A percentile compares a stretch with the other conserved stretches of the same genome.
Evolutionary conservation across 2,329 filamentous ascomycete species (phyloP).

Genomic region (Coleophoma eucalyptorum): DNA sequence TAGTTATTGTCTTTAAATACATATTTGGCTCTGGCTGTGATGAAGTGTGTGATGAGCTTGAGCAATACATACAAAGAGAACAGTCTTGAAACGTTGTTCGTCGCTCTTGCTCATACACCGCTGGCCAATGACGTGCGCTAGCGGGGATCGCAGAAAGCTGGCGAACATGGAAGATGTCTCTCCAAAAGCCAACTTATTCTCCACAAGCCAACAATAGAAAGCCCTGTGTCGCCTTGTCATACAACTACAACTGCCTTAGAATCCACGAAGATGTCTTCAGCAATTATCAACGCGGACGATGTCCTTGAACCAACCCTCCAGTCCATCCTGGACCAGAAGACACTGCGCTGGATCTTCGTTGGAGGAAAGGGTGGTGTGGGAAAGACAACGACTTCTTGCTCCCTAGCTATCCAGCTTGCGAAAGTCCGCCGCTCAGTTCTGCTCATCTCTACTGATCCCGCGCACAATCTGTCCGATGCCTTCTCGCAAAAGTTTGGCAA

Average conservation of each 20-base stretch:
- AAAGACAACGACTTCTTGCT: constrained; percentile 99
- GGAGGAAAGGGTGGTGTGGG: constrained; percentile 97
- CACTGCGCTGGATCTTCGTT: constrained; percentile 97
- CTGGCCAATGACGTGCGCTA: background rate
- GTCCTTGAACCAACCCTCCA: constrained; percentile 92
- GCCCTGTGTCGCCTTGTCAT: background rate
- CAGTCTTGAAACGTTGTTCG: too few species aligned
- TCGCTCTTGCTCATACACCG: too few species aligned
- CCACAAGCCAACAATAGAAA: background rate
- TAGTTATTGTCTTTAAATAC: background rate
- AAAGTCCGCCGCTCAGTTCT: constrained; percentile 92
- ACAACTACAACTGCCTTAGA: background rate
- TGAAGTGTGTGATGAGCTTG: too few species aligned
- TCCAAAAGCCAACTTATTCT: background rate
- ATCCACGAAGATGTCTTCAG: constrained; percentile 30
- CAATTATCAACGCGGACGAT: constrained; percentile 55
- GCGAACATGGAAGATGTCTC: background rate
- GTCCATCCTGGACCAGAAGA: constrained; percentile 90
- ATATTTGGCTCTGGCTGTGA: background rate
- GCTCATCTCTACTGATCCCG: constrained; percentile 96
- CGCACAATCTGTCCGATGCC: constrained; percentile 95
- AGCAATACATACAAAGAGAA: too few species aligned
- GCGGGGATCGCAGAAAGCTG: background rate
- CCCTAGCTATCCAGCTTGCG: constrained; percentile 94
- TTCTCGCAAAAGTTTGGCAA: constrained; percentile 99